Evolutionary conservation across 306 rosid species (phyloP).

Genomic region (Lathyrus sativus): DNA sequence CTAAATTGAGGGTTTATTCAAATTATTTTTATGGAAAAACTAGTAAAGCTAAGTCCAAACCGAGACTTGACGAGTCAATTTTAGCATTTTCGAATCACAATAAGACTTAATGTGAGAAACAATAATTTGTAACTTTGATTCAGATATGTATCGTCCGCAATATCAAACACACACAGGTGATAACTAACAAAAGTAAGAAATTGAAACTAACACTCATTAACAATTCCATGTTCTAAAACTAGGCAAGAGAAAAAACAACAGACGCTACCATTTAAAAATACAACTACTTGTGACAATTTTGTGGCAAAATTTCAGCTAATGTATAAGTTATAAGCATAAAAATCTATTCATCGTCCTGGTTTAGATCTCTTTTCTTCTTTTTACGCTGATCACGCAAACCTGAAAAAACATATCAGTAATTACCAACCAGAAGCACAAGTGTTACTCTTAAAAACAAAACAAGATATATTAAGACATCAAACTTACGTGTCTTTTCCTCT

Average conservation of each 20-base stretch:
- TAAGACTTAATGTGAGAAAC: too few relatives aligned
- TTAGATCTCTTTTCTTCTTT: slow-evolving; percentile 58
- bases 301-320: slow-evolving; percentile 21
- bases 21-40: too few relatives aligned
- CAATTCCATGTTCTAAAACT: slow-evolving; percentile 17
- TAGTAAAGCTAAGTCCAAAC: too few relatives aligned
- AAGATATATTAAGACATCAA: too few relatives aligned
- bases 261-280: background rate
- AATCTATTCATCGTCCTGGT: slow-evolving; percentile 40
- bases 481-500: slow-evolving; percentile 76
- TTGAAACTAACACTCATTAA: background rate
- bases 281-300: too few relatives aligned
- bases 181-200: background rate
- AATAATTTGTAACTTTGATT: too few relatives aligned
- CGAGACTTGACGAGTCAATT: too few relatives aligned
- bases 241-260: slow-evolving; percentile 32
- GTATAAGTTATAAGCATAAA: slow-evolving; percentile 7
- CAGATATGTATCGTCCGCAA: too few relatives aligned
- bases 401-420: slow-evolving; percentile 40
- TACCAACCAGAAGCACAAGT: slow-evolving; percentile 1
- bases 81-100: too few relatives aligned
- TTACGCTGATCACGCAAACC: slow-evolving; percentile 77
- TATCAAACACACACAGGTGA: too few relatives aligned
- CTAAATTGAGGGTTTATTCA: too few relatives aligned
- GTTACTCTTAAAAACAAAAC: background rate